A percentile compares a stretch with the other conserved stretches of the same genome.
Conservation (phyloP, 495 filamentous ascomycete genomes). For the Extremus antarcticus region DNA sequence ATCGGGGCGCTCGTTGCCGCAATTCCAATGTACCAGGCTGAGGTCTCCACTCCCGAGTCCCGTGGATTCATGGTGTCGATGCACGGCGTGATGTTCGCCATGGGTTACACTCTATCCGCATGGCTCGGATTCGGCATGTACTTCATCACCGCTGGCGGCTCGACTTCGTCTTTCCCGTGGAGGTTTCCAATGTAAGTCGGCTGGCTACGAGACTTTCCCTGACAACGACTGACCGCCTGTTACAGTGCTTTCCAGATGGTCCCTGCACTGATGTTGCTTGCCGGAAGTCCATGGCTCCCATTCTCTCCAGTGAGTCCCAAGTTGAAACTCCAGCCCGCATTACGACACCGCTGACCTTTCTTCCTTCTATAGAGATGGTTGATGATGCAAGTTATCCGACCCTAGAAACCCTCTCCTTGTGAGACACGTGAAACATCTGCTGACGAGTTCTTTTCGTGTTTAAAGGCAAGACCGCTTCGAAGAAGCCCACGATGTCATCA, state of each 20-base stretch:
- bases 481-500: slow-evolving; percentile 17
- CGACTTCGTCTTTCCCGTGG: slow-evolving; percentile 14
- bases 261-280: slow-evolving; percentile 18
- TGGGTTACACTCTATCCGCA: slow-evolving; percentile 14
- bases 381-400: too few relatives aligned
- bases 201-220: background rate
- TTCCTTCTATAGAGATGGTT: too few relatives aligned
- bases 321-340: too few relatives aligned
- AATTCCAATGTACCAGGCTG: slow-evolving; percentile 17
- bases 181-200: slow-evolving; percentile 12
- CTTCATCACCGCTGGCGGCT: slow-evolving; percentile 14
- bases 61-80: slow-evolving; percentile 21
- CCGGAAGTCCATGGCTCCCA: slow-evolving; percentile 7
- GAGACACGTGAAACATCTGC: too few relatives aligned
- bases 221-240: background rate
- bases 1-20: slow-evolving; percentile 11
- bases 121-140: slow-evolving; percentile 23
- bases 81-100: slow-evolving; percentile 23
- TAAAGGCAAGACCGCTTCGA: slow-evolving; percentile 17
- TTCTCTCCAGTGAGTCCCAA: too few relatives aligned
- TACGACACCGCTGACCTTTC: too few relatives aligned
- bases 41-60: slow-evolving; percentile 19
- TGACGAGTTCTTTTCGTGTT: too few relatives aligned
- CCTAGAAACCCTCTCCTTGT: too few relatives aligned
- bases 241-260: slow-evolving; percentile 15